phyloP scores from a whole-genome alignment of 2,329 filamentous ascomycete species.

The Pseudocercospora fuligena region DNA sequence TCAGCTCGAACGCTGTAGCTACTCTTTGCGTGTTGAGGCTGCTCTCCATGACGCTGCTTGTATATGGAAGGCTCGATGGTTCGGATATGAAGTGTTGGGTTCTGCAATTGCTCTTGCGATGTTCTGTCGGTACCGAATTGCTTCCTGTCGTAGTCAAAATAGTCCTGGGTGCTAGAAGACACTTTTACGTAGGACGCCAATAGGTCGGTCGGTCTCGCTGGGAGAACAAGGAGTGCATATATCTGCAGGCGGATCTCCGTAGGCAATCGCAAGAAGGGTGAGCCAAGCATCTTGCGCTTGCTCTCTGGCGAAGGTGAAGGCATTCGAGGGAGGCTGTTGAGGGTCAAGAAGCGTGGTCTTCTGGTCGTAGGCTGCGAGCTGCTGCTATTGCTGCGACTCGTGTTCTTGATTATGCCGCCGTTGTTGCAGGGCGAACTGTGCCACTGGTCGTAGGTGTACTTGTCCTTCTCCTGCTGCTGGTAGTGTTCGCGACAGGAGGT shows the following conservation, averaged over 20 bases:
- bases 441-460: constrained; percentile 12
- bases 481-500: constrained; percentile 34
- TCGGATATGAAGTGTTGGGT: constrained; percentile 48
- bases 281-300: constrained; percentile 17
- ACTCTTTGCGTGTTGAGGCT: constrained; percentile 40
- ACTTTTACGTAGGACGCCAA: constrained; percentile 39
- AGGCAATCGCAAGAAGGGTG: constrained; percentile 49
- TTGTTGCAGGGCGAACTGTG: constrained; percentile 13
- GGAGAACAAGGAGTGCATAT: constrained; percentile 51
- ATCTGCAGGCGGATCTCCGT: constrained; percentile 54
- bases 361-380: constrained; percentile 5
- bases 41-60: constrained; percentile 27
- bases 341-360: constrained; percentile 21
- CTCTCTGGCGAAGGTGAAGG: constrained; percentile 15
- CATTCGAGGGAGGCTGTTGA: constrained; percentile 24
- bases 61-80: constrained; percentile 48
- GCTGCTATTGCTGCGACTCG: background rate
- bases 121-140: constrained; percentile 25
- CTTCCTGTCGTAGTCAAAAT: constrained; percentile 47
- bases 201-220: constrained; percentile 34
- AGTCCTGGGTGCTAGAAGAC: constrained; percentile 45
- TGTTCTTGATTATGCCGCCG: constrained; percentile 7
- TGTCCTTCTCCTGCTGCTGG: constrained; percentile 17
- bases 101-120: constrained; percentile 25
- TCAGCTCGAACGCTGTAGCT: constrained; percentile 48